These are phyloP conservation scores for Letharia lupina DNA, from an alignment of 495 filamentous ascomycete species.

Conservation along the genomic window DNA sequence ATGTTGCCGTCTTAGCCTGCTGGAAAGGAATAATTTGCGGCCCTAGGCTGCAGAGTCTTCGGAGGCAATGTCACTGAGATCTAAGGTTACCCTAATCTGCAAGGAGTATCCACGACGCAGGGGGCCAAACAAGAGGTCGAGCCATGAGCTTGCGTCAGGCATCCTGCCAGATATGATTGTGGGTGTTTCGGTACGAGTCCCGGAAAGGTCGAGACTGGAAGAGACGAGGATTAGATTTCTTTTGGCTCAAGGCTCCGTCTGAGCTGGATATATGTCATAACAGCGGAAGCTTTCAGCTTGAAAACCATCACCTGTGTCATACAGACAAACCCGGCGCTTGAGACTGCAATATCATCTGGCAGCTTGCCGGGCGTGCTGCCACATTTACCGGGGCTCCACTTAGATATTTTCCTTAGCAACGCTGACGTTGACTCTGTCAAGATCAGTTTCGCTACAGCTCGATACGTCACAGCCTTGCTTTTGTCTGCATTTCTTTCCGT, in stretches of 20 bases:
- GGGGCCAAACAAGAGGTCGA: not conserved
- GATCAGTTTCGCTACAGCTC: not conserved
- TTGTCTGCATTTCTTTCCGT: slow-evolving; percentile 19
- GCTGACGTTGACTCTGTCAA: not conserved
- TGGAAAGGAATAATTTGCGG: not conserved
- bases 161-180: not conserved
- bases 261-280: not conserved
- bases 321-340: not conserved
- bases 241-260: not conserved
- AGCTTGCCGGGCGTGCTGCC: not conserved
- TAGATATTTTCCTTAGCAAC: not conserved
- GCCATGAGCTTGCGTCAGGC: not conserved
- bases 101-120: not conserved
- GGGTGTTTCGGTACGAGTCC: not conserved
- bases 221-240: not conserved
- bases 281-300: not conserved
- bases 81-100: not conserved
- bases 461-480: slow-evolving; percentile 15
- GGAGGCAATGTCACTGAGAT: not conserved
- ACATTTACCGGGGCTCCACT: not conserved
- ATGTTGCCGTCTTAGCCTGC: not conserved
- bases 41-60: not conserved
- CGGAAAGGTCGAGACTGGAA: not conserved
- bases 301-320: not conserved
- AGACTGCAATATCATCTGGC: not conserved